Evolutionary conservation across 331 rosid species (phyloP), one percentile per base, ranked within the genome.

Genomic region (Cydonia oblonga): DNA sequence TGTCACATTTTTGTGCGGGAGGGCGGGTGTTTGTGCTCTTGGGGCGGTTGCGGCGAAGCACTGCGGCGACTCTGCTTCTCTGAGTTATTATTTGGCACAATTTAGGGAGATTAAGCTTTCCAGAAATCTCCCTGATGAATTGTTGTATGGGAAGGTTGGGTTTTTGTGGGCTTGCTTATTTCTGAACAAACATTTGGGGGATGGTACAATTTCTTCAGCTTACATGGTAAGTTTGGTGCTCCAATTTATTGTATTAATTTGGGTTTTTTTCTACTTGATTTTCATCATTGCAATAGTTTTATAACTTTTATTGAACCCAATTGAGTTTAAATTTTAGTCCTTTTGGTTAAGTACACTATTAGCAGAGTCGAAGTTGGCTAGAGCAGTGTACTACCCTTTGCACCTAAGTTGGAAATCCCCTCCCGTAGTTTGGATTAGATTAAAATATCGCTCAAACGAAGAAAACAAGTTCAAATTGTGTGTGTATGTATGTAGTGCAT

Each of bases 151-250:
- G 58, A 87, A 89, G 74, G 89, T 72, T 72, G 96, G 96, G 73
- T 87, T 85, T 80, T 79, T 91, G 20, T 91, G 92, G 92, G 90
- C 91, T 4, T 91, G 92, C 74, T 76, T 82, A 60, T 87, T 87
- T 82, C 46, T 89, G 73, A 91, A 87, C 91, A 87, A 84, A 70
- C 84, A 88, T 60, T 64, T 91, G 62, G 95, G 88, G 23, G 79
- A 61, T 62, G 87, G 81, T 68, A 81, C 86, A 30, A 60, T 91
- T 84, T 87, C 92, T 62, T 79, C 87, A 40, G 38, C 66, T 38
- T 74, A 82, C 72, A 85, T 80, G 69, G 97, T 91, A 88, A 86
- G 86, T 73, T 20, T 66, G 23, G 25, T 61, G 59, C 68, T 35
- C 65, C 40, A 54, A 66, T 52, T 62, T 29, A 16, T 58, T 15